Base-by-base conservation (phyloP, 2,329 filamentous ascomycete species). In the Exophiala mesophila region DNA sequence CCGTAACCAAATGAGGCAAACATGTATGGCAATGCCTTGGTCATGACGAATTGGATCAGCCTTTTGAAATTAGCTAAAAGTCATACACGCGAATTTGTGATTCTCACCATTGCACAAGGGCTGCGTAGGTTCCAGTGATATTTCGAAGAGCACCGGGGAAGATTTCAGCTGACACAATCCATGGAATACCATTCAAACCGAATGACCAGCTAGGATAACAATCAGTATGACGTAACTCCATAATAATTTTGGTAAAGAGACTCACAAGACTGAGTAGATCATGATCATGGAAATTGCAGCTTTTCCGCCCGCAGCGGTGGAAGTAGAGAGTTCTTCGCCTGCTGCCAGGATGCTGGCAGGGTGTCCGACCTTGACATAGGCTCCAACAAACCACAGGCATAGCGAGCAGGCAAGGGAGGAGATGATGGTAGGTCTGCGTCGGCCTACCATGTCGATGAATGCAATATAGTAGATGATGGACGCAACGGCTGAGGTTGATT, bases 91-190 rank as follows among this genome's bases (percentile, higher is more conserved):
- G n/a, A n/a, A 26, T 12, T n/a, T 32, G 7, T 6, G 20, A 17
- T 19, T 18, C 32, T 18, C 7, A 34, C 32, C 32, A 34, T 34
- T 34, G 32, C 16, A 34, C 32, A n/a, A 34, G 32, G 6, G 32
- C 32, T 17, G 32, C 32, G 18, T 34, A 34, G 15, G 32, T 34
- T 10, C 32, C 32, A 5, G 32, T 34, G 32, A 34, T 34, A n/a
- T 34, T 34, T 4, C 32, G 57, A 13, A 68, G 52, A 1, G 59
- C 60, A 3, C 58, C 57, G 0, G 66, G 65, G 50, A 69, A 68
- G 17, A 68, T 69, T 49, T 69, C 66, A 2, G 65, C 59, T 1
- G 62, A 64, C n/a, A 68, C 63, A 46, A 69, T 68, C 64, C 65
- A 68, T 0, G 64, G 65, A 0, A 68, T 48, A 2, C 65, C 65